Conservation (phyloP, 2,329 filamentous ascomycete species). For the Hymenotorrendiella dingleyae region DNA sequence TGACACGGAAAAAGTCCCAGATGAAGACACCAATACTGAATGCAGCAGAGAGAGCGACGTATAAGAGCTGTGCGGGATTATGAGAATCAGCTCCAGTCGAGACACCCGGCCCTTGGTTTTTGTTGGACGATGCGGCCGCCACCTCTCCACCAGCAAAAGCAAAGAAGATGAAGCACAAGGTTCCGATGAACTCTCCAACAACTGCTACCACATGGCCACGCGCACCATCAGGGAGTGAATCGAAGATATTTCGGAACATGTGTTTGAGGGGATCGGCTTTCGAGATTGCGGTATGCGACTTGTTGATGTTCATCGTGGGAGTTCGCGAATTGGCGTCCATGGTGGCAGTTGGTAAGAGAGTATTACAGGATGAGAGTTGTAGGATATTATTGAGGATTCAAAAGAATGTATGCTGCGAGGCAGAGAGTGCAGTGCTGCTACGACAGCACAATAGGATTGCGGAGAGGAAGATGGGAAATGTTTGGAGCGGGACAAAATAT, state of each 20-base stretch:
- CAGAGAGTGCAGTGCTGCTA: too few species aligned
- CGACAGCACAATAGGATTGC: too few species aligned
- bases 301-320: conserved; percentile 8
- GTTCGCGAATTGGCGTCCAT: not conserved
- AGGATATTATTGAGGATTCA: too few species aligned
- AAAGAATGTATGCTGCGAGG: too few species aligned
- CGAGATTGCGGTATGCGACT: not conserved
- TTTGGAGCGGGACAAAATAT: too few species aligned
- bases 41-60: conserved; percentile 24
- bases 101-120: conserved; percentile 26
- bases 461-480: too few species aligned
- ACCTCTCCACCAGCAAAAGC: conserved; percentile 26
- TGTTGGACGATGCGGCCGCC: conserved; percentile 26
- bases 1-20: conserved; percentile 48
- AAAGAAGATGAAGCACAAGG: conserved; percentile 34
- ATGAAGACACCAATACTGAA: conserved; percentile 40
- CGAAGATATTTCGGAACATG: conserved; percentile 4
- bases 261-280: conserved; percentile 5
- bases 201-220: conserved; percentile 42
- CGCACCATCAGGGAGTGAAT: conserved; percentile 6
- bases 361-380: too few species aligned
- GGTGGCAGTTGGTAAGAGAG: too few species aligned
- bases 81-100: conserved; percentile 10
- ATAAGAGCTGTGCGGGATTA: conserved; percentile 23
- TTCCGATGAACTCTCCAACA: conserved; percentile 46